Base-by-base conservation (phyloP, 805 yeast species). In the Danielia reshetovae region DNA sequence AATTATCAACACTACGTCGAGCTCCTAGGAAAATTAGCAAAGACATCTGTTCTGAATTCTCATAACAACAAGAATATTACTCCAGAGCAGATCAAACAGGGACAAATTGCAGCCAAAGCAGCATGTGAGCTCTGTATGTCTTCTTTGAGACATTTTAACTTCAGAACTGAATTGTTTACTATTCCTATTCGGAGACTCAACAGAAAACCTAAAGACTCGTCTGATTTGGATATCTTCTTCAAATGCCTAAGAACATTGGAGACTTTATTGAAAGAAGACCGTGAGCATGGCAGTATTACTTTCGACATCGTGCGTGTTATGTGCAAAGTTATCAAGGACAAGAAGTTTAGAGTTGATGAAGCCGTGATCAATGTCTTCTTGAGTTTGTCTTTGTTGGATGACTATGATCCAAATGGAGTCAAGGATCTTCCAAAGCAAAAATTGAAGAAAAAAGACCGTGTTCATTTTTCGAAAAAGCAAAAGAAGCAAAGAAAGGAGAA, bases 381-480 rank as follows among this genome's bases (percentile, higher is more conserved):
- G 30, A 79, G 90, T 2, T 58, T 88, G 43, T 71, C 77, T 16
- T 65, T 84, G 13, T 60, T 85, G 34, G 74, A 71, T 31, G 90
- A 83, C 55, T 85, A 81, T 52, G 85, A 81, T 54, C 90, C 93
- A 12, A 53, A 73, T 74, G 52, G 72, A 67, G 70, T 68, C 29
- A 49, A 54, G 7, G 70, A 62, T 17, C 41, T 36, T 6, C 60
- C 62, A 7, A 66, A 60, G 25, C 60, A 63, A 4, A 83, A 81
- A 51, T 34, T 83, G 29, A 79, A 75, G 54, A 90, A 89, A 68
- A 86, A 88, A 57, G 95, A 93, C 57, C 72, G 96, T 48, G 87
- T 86, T 3, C 95, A 89, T 66, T 62, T 90, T 32, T 80, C 95
- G n/a, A 90, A 90, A 57, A 84, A 84, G 59, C 90, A 90, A 60